Evolutionary conservation across 208 protist species (phyloP).

Genomic region (Trypanosoma congolense): DNA sequence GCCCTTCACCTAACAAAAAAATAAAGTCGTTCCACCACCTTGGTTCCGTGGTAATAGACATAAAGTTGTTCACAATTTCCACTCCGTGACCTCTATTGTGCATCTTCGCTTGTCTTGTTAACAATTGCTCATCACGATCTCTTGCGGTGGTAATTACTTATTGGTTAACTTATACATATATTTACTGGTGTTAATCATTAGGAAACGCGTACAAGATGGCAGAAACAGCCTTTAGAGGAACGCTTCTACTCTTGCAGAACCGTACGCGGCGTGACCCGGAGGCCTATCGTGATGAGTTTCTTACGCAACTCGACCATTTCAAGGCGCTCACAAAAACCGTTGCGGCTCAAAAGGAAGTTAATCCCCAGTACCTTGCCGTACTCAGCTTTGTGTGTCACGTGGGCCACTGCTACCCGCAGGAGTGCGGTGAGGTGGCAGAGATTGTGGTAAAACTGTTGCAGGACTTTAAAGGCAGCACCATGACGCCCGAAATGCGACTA

Average conservation of each 20-base stretch:
- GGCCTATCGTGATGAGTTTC: constrained; percentile 95
- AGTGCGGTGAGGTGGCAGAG: constrained; percentile 63
- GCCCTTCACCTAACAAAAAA: no score
- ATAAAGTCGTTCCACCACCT: no score
- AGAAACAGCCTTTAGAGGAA: constrained; percentile 81
- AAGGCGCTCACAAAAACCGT: constrained; percentile 87
- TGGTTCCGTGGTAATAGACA: no score
- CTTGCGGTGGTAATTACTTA: no score
- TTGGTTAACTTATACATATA: no score
- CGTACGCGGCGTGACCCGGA: constrained; percentile 92
- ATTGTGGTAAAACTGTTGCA: constrained; percentile 88
- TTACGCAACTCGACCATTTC: constrained; percentile 93
- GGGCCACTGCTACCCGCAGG: constrained; percentile 86
- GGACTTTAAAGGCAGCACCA: constrained; percentile 58
- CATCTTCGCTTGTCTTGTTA: no score
- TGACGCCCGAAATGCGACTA: constrained; percentile 80
- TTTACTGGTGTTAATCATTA: no score
- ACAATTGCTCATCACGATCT: no score
- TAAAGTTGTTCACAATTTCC: no score
- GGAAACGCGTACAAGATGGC: no score
- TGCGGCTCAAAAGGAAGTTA: constrained; percentile 71
- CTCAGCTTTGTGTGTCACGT: constrained; percentile 87
- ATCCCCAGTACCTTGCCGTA: constrained; percentile 84
- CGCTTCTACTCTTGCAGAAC: constrained; percentile 94
- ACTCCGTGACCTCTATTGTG: no score